Conservation (phyloP, 306 rosid genomes). For the Malus sylvestris region DNA sequence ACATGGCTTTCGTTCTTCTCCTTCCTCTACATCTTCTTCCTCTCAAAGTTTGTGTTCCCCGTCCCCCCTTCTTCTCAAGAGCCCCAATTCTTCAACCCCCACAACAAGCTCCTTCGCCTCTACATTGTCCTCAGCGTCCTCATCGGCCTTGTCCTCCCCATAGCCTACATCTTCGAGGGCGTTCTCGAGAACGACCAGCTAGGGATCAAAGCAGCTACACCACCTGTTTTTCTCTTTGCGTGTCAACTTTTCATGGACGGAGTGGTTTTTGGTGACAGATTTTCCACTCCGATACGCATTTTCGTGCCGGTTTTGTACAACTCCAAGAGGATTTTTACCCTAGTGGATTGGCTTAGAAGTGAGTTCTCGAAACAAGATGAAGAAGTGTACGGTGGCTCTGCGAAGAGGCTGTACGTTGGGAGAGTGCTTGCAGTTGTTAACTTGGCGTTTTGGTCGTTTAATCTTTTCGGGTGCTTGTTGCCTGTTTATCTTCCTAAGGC, state of each 20-base stretch:
- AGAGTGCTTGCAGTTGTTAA: slow-evolving; percentile 68
- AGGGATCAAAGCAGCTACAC: slow-evolving; percentile 72
- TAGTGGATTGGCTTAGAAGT: slow-evolving; percentile 60
- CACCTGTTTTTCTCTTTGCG: slow-evolving; percentile 68
- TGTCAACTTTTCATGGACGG: slow-evolving; percentile 90
- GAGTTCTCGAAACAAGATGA: slow-evolving; percentile 46
- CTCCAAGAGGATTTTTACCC: slow-evolving; percentile 57
- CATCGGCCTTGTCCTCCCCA: slow-evolving; percentile 57
- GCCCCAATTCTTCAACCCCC: slow-evolving; percentile 29
- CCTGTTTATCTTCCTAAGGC: slow-evolving; percentile 81
- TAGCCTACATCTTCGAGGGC: slow-evolving; percentile 62
- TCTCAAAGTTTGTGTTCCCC: slow-evolving; percentile 61
- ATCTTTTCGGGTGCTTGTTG: slow-evolving; percentile 72
- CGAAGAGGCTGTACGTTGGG: slow-evolving; percentile 39
- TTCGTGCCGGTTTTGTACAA: slow-evolving; percentile 72
- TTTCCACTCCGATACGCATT: slow-evolving; percentile 57
- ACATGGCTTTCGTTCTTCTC: slow-evolving; percentile 51
- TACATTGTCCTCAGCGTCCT: slow-evolving; percentile 39
- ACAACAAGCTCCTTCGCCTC: slow-evolving; percentile 34
- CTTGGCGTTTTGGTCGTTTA: slow-evolving; percentile 76
- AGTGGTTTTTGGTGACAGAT: slow-evolving; percentile 35
- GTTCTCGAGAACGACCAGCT: slow-evolving; percentile 57
- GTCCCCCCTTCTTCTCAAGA: slow-evolving; percentile 24
- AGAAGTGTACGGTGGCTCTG: slow-evolving; percentile 35
- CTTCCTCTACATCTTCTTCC: slow-evolving; percentile 44